Evolutionary conservation across 345 rosid genomes (phyloP).

Genomic region (Ricinus communis): DNA sequence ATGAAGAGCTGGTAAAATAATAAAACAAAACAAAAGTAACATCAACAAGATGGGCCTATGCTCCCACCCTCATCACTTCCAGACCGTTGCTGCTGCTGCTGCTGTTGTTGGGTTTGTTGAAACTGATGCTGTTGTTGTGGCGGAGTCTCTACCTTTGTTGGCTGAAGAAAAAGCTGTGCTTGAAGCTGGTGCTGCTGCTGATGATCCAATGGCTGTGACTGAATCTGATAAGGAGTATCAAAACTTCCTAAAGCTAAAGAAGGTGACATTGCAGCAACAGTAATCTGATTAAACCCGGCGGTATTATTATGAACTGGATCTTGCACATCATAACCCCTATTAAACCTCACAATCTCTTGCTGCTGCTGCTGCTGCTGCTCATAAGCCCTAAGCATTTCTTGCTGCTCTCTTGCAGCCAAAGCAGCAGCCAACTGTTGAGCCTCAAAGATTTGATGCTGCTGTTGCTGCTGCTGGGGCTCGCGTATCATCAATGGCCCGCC

Average conservation of each 20-base stretch:
- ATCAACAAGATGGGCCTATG: constrained; percentile 16
- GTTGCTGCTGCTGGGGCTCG: constrained; percentile 39
- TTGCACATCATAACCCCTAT: constrained; percentile 32
- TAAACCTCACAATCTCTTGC: constrained; percentile 38
- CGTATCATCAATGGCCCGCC: constrained; percentile 36
- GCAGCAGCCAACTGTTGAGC: constrained; percentile 64
- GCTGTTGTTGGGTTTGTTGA: constrained; percentile 33
- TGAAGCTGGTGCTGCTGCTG: constrained; percentile 43
- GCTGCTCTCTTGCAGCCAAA: constrained; percentile 55
- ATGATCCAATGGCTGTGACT: constrained; percentile 31
- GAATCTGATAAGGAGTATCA: constrained; percentile 56
- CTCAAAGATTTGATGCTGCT: constrained; percentile 53
- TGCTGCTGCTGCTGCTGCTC: constrained; percentile 50
- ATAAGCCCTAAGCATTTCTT: constrained; percentile 47
- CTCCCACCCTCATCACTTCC: constrained; percentile 53
- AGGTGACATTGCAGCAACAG: constrained; percentile 39
- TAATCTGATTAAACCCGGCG: constrained; percentile 42
- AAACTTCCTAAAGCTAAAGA: constrained; percentile 55
- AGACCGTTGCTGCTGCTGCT: constrained; percentile 33
- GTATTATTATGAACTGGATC: constrained; percentile 35
- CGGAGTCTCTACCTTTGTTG: constrained; percentile 36
- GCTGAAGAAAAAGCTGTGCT: constrained; percentile 58
- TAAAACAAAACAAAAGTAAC: background rate
- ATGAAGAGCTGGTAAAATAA: constrained; percentile 1
- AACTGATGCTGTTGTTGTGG: constrained; percentile 17